A percentile compares a stretch with the other conserved stretches of the same genome.
Conservation (phyloP, 169 alveolate species). For the Babesia sp. region DNA sequence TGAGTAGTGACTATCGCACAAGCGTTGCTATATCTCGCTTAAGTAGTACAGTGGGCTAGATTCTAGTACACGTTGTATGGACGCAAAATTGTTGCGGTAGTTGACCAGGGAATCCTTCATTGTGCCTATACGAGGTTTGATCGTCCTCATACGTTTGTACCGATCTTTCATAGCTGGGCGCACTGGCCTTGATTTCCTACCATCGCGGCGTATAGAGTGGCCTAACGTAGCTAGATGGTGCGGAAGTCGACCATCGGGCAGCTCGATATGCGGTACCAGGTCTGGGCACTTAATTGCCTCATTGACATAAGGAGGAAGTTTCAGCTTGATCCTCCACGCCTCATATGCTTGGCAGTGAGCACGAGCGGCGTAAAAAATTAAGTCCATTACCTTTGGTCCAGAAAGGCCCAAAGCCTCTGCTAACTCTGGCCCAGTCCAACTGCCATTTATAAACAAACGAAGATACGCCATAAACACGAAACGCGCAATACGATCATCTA, state of each 20-base stretch:
- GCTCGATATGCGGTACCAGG: background rate
- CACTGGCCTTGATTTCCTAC: background rate
- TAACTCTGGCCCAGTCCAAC: slow-evolving; percentile 21
- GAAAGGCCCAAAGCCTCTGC: slow-evolving; percentile 29
- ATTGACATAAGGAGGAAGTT: slow-evolving; percentile 57
- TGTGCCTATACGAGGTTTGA: slow-evolving; percentile 38
- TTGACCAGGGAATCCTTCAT: slow-evolving; percentile 20
- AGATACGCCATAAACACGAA: slow-evolving; percentile 55
- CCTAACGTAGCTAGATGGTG: slow-evolving; percentile 26
- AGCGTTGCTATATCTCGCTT: too few relatives aligned
- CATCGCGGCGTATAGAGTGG: background rate
- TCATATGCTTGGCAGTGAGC: slow-evolving; percentile 52
- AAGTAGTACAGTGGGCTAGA: slow-evolving; percentile 17
- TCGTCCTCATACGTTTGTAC: slow-evolving; percentile 1
- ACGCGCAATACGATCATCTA: slow-evolving; percentile 62
- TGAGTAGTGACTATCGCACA: too few relatives aligned
- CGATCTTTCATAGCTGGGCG: slow-evolving; percentile 4
- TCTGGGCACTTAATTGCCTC: slow-evolving; percentile 5
- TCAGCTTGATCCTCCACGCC: slow-evolving; percentile 47
- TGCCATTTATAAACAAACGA: slow-evolving; percentile 12
- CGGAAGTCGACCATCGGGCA: slow-evolving; percentile 4
- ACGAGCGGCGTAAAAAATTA: slow-evolving; percentile 37
- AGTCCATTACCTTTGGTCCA: slow-evolving; percentile 14
- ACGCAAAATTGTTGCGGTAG: slow-evolving; percentile 9
- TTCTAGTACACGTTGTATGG: slow-evolving; percentile 6